Evolutionary conservation across 345 rosid species (phyloP).

Genomic region (Bruguiera parviflora): DNA sequence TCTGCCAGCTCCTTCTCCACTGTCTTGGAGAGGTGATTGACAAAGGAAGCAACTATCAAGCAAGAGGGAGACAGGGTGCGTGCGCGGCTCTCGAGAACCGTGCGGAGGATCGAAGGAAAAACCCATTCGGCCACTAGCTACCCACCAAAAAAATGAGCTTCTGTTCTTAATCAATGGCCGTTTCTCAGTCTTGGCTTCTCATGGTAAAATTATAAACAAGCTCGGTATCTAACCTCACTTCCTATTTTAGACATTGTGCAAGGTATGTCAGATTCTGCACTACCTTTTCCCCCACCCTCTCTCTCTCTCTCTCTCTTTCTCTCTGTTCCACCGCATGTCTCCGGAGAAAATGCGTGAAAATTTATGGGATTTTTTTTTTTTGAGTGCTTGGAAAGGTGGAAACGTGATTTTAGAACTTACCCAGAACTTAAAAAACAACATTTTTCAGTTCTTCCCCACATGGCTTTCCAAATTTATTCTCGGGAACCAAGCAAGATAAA

Average conservation of each 20-base stretch:
- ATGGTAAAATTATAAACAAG: background rate
- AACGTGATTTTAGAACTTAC: background rate
- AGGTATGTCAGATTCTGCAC: background rate
- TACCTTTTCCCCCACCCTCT: background rate
- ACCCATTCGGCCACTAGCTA: background rate
- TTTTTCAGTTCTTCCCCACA: background rate
- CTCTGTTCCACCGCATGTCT: background rate
- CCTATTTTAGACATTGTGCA: background rate
- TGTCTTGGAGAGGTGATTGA: no score
- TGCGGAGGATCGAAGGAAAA: background rate
- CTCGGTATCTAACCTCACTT: background rate
- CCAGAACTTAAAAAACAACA: background rate
- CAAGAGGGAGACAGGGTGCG: no score
- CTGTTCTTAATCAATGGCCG: background rate
- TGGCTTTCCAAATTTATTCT: background rate
- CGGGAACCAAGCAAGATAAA: background rate
- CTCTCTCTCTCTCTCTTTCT: background rate
- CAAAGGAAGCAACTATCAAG: no score
- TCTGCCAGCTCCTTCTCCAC: no score
- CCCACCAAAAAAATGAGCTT: background rate
- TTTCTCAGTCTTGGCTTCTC: background rate
- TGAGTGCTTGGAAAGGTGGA: background rate
- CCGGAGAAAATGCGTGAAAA: background rate
- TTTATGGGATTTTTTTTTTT: background rate
- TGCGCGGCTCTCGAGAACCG: no score